Evolutionary conservation across 257 asterid species (phyloP).

Genomic region (Nicotiana tomentosiformis): DNA sequence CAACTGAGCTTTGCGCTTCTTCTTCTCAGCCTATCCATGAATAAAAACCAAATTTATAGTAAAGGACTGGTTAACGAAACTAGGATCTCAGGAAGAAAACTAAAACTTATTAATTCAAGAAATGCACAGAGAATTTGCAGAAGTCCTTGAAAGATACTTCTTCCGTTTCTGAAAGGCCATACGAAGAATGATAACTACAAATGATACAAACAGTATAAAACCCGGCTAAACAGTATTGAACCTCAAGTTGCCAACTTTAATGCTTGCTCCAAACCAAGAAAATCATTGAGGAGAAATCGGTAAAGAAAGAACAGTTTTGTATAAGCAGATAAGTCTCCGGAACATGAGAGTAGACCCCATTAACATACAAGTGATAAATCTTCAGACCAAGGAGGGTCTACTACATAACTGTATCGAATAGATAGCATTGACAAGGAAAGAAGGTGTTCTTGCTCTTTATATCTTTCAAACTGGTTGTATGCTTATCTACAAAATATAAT

Average conservation of each 20-base stretch:
- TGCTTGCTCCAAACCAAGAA: neutral
- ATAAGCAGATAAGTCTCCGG: neutral
- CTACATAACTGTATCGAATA: neutral
- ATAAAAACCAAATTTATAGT: neutral
- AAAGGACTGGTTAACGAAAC: neutral
- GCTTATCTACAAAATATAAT: neutral
- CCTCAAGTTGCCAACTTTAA: neutral
- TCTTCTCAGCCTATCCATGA: constrained; percentile 51
- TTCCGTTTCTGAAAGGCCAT: neutral
- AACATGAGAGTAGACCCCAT: neutral
- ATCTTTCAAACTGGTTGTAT: neutral
- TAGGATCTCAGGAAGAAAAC: neutral
- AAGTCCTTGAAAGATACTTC: neutral
- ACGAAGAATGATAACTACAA: neutral
- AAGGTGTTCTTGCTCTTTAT: neutral
- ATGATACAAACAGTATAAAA: neutral
- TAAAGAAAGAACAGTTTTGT: neutral
- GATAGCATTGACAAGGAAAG: neutral
- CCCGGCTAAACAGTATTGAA: neutral
- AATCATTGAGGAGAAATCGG: neutral
- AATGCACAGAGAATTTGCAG: neutral
- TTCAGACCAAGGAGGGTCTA: neutral
- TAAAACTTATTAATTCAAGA: neutral
- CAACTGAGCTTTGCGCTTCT: constrained; percentile 69
- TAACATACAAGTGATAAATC: neutral